A percentile compares a stretch with the other conserved stretches of the same genome.
phyloP scores from a whole-genome alignment of 257 asterid genomes.

The Scutellaria minor region DNA sequence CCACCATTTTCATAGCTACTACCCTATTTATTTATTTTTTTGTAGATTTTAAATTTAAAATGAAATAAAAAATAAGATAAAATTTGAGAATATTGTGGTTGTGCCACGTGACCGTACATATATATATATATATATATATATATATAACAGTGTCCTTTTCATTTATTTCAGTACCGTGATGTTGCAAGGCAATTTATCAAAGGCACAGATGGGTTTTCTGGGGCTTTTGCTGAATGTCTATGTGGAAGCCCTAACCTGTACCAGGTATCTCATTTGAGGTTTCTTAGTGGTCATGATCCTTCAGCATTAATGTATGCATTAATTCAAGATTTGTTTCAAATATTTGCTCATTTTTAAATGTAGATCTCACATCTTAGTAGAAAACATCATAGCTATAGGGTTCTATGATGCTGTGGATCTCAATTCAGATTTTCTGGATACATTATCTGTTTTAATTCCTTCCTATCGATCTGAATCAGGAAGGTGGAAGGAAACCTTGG shows the following conservation, averaged over 20 bases:
- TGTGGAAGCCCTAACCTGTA: constrained; percentile 97
- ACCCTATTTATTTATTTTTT: no score
- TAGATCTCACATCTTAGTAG: not conserved
- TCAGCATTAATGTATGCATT: constrained; percentile 9
- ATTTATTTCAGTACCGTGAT: constrained; percentile 81
- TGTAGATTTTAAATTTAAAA: no score
- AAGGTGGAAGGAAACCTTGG: constrained; percentile 98
- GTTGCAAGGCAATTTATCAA: constrained; percentile 88
- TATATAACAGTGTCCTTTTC: not conserved
- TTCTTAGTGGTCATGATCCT: not conserved
- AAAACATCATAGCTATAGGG: not conserved
- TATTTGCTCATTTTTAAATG: not conserved
- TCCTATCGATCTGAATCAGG: constrained; percentile 57
- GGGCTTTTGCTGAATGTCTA: constrained; percentile 93
- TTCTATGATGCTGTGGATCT: constrained; percentile 13
- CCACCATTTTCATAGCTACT: no score
- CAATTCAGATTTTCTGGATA: not conserved
- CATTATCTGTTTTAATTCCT: constrained; percentile 28
- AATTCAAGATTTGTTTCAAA: not conserved
- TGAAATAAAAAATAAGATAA: no score
- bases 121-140: no score
- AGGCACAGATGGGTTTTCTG: constrained; percentile 97
- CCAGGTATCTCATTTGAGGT: constrained; percentile 61
- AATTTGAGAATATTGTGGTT: no score
- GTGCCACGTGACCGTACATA: no score